These are phyloP conservation scores for Coriaria nepalensis DNA, from an alignment of 306 rosid genomes.

Conservation along the genomic window DNA sequence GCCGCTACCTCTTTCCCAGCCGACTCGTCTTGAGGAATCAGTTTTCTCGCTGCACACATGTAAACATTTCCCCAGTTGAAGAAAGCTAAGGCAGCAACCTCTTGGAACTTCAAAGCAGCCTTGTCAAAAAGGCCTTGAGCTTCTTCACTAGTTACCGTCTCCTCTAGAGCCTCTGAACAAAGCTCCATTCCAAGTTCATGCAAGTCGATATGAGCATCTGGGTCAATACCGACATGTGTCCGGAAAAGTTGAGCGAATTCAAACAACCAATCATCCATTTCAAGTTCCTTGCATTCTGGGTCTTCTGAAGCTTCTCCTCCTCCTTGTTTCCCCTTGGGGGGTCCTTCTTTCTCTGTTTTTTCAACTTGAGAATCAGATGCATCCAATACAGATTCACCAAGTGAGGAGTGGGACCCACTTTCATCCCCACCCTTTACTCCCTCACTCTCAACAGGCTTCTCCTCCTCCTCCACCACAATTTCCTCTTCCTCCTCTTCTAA, in stretches of 20 bases:
- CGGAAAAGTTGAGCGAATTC: constrained; percentile 98
- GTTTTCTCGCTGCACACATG: constrained; percentile 95
- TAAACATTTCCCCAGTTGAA: constrained; percentile 97
- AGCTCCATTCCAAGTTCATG: constrained; percentile 99
- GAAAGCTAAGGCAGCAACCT: constrained; percentile 93
- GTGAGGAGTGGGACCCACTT: constrained; percentile 54
- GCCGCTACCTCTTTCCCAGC: constrained; percentile 63
- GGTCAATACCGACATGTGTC: constrained; percentile 90
- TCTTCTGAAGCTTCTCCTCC: constrained; percentile 27
- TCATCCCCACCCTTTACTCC: constrained; percentile 51
- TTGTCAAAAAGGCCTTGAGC: constrained; percentile 85
- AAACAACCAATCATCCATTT: constrained; percentile 98
- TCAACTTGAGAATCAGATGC: constrained; percentile 38
- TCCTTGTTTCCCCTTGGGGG: constrained; percentile 39
- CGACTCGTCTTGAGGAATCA: constrained; percentile 81
- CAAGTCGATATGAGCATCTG: constrained; percentile 87
- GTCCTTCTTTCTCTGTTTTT: constrained; percentile 42
- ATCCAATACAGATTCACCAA: constrained; percentile 49
- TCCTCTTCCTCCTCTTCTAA: constrained; percentile 91
- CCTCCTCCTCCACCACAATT: constrained; percentile 84
- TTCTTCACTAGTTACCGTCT: constrained; percentile 87
- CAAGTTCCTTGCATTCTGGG: constrained; percentile 75
- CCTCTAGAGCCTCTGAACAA: constrained; percentile 98
- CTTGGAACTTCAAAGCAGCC: constrained; percentile 94
- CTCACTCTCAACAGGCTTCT: constrained; percentile 44